These are phyloP conservation scores for Solanum acaule DNA, from an alignment of 257 asterid species.

Conservation along the genomic window DNA sequence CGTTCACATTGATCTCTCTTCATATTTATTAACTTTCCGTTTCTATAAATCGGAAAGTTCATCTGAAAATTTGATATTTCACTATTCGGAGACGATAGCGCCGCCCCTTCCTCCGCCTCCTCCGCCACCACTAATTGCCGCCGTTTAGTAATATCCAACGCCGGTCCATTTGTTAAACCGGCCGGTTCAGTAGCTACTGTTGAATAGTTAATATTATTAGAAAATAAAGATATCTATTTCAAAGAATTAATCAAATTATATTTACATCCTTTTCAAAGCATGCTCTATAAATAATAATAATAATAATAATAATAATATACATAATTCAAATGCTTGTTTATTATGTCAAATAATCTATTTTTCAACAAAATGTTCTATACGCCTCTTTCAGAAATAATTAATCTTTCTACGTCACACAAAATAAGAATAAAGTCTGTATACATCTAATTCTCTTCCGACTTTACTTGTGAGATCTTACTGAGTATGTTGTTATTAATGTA, in stretches of 20 bases:
- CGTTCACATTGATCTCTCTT: slow-evolving; percentile 23
- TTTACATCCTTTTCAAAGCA: neutral
- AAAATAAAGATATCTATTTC: neutral
- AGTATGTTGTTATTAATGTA: neutral
- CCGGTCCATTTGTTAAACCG: slow-evolving; percentile 8
- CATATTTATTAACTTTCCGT: neutral
- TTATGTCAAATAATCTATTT: neutral
- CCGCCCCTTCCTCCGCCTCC: slow-evolving; percentile 16
- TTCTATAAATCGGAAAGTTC: slow-evolving; percentile 30
- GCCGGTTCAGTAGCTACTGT: slow-evolving; percentile 32
- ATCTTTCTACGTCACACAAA: neutral
- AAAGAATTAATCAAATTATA: neutral
- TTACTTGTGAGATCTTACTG: neutral
- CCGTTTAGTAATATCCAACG: slow-evolving; percentile 20
- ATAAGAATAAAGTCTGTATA: no score
- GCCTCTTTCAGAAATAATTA: neutral
- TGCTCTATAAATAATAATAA: neutral
- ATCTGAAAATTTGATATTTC: slow-evolving; percentile 46
- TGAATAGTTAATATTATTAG: neutral
- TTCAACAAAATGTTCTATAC: neutral
- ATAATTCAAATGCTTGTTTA: neutral
- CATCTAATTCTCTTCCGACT: neutral
- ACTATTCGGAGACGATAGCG: slow-evolving; percentile 38
- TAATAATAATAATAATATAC: neutral
- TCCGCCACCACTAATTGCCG: slow-evolving; percentile 14